Evolutionary conservation across 2,329 filamentous ascomycete species (phyloP), one percentile per base, ranked within the genome.

Genomic region (Chaetomium sp.): DNA sequence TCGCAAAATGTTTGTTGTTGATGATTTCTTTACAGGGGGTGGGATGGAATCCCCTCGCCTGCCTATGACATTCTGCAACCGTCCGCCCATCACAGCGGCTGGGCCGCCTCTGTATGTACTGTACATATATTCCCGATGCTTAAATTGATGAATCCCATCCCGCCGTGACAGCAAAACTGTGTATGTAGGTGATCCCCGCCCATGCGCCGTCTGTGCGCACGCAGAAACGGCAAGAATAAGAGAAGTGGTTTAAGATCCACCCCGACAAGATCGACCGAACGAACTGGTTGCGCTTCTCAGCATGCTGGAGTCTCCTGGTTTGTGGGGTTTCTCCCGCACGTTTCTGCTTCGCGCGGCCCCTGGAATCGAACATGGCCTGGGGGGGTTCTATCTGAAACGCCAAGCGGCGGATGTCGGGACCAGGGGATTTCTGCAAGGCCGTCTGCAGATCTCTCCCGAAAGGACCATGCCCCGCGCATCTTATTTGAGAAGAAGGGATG

Each of bases 341-440:
- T 35, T 21, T 25, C 59, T 9, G 8, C 35, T 3, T 54, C 25
- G 29, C 13, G 27, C 23, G n/a, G 38, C 33, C 33, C 50, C 33
- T 23, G 45, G 57, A 45, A 57, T 12, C 12, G 38, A 23, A 27
- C 57, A 53, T 27, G 57, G 61, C 35, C 51, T 27, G 35, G 58
- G 57, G 47, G 33, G 1, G 8, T 25, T 60, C 27, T 60, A 57
- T 60, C 55, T 67, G 65, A 67, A 67, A 65, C 65, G 65, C 62
- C 65, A 64, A 67, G 65, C 12, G 23, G 42, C 61, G 57, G 61
- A 35, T 58, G 65, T 59, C 29, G 27, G 27, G 60, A 23, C 57
- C 33, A 57, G 54, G 27, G 29, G 49, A 55, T 59, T 35, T 63
- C 23, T 38, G 42, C 31, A 33, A 56, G 35, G n/a, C 25, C 9